Base-by-base conservation (phyloP, 1,284 basidiomycete genomes). In the Moniliophthora roreri region DNA sequence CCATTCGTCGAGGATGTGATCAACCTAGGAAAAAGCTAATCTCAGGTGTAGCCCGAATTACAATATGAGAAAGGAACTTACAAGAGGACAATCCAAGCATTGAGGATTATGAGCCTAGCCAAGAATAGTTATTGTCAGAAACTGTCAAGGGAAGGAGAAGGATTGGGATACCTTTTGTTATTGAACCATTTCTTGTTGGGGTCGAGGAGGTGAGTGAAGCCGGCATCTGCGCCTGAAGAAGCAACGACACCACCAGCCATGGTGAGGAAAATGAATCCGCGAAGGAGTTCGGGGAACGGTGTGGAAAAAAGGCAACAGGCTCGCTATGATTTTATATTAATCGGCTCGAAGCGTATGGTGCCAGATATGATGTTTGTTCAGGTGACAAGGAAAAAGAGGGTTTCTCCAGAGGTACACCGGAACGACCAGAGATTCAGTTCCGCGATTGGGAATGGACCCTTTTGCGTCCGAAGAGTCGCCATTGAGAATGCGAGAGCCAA, bases 1-100 rank as follows among this genome's bases (percentile, higher is more conserved):
- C 87, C 87, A 65, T 86, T 88, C 51, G 84, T 87, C 9, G 85
- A 87, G 11, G 87, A 87, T 10, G 87, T 88, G 65, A 89, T 87
- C 54, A 89, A 79, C 46, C 84, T 85, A 42, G 2, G 51, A 38
- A 45, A 41, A 18, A n/a, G n/a, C n/a, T n/a, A n/a, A n/a, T n/a
- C n/a, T n/a, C n/a, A n/a, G n/a, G n/a, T n/a, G n/a, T n/a, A n/a
- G n/a, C n/a, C n/a, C n/a, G 46, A 18, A 32, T 6, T 41, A 16
- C 44, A 39, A 42, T 9, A 44, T 8, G 23, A 47, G 23, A 15
- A 39, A 16, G 8, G 5, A 41, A 72, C 80, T 53, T 58, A 85
- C 83, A 87, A 72, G 41, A 89, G 73, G 50, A 84, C 66, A 54
- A 89, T 82, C 87, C 87, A 89, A 26, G 70, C 76, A 64, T 89